Percentiles rank a stretch among this genome's conserved stretches.
phyloP scores from a whole-genome alignment of 306 rosid species.

The Aeschynomene evenia region DNA sequence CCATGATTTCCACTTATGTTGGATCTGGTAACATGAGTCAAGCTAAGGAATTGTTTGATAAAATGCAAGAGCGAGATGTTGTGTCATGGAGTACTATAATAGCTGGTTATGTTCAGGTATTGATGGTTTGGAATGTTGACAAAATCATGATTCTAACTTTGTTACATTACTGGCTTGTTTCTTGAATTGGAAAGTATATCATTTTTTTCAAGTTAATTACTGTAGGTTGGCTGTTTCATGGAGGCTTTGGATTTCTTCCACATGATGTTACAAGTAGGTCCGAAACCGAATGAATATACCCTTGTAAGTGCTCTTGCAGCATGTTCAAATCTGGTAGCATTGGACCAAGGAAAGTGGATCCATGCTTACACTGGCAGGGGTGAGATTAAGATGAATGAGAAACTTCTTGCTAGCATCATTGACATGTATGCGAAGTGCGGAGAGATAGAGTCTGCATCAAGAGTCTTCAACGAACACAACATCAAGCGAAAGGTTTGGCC shows the following conservation, averaged over 20 bases:
- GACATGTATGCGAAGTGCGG: constrained; percentile 77
- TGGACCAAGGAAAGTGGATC: constrained; percentile 75
- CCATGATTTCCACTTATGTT: constrained; percentile 49
- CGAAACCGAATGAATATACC: constrained; percentile 65
- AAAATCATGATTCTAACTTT: too few relatives aligned
- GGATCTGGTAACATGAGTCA: constrained; percentile 42
- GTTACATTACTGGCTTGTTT: too few relatives aligned
- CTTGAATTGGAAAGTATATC: too few relatives aligned
- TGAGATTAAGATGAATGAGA: constrained; percentile 51
- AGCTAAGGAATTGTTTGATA: constrained; percentile 51
- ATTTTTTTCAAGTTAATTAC: too few relatives aligned
- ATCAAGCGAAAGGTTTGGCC: constrained; percentile 56
- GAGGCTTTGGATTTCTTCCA: constrained; percentile 67
- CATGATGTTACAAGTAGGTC: constrained; percentile 52
- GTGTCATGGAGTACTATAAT: constrained; percentile 70
- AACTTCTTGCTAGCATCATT: constrained; percentile 52
- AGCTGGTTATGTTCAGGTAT: constrained; percentile 76
- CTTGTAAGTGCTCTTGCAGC: constrained; percentile 62
- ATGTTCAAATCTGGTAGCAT: constrained; percentile 66
- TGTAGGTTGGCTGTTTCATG: constrained; percentile 48
- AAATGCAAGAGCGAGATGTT: constrained; percentile 56
- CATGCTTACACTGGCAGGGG: constrained; percentile 58
- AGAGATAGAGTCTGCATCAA: constrained; percentile 54
- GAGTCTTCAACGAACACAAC: constrained; percentile 38
- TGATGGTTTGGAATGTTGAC: constrained; percentile 16